Evolutionary conservation across 1,139 yeast species (phyloP).

Genomic region (Petasospora rhodanensis): DNA sequence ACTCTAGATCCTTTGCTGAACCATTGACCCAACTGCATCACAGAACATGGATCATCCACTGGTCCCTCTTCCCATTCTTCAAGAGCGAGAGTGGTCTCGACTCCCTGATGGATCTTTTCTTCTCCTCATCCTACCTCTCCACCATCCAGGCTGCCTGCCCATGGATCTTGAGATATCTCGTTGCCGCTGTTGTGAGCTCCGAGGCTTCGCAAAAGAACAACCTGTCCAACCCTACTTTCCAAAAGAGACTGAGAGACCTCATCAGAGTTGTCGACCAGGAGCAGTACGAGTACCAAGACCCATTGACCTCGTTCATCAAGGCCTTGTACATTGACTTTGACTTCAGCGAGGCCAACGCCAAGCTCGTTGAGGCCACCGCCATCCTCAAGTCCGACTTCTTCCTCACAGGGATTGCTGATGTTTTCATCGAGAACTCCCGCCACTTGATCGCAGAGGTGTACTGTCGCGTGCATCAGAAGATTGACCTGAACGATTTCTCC

Average conservation of each 20-base stretch:
- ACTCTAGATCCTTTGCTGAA: constrained; percentile 46
- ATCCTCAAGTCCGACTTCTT: constrained; percentile 52
- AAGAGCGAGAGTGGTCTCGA: constrained; percentile 44
- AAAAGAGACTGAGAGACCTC: constrained; percentile 51
- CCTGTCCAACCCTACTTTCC: constrained; percentile 32
- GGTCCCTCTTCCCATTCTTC: constrained; percentile 59
- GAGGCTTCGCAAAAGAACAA: constrained; percentile 24
- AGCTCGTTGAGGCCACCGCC: constrained; percentile 41
- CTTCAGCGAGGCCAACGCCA: constrained; percentile 45
- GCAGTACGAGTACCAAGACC: constrained; percentile 56
- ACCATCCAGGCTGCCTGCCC: constrained; percentile 66
- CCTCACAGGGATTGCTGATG: constrained; percentile 38
- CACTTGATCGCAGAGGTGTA: constrained; percentile 48
- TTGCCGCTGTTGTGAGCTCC: constrained; percentile 49
- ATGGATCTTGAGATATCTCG: constrained; percentile 58
- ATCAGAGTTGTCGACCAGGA: constrained; percentile 54
- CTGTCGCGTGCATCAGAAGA: constrained; percentile 48
- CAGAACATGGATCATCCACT: constrained; percentile 63
- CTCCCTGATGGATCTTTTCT: constrained; percentile 48
- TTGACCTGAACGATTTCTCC: constrained; percentile 40
- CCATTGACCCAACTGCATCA: constrained; percentile 54
- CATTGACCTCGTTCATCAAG: constrained; percentile 50
- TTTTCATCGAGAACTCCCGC: constrained; percentile 43
- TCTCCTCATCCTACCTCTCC: constrained; percentile 52
- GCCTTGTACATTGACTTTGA: constrained; percentile 53